Base-by-base conservation (phyloP, 1,284 basidiomycete genomes). In the Trichosporon sp. region DNA sequence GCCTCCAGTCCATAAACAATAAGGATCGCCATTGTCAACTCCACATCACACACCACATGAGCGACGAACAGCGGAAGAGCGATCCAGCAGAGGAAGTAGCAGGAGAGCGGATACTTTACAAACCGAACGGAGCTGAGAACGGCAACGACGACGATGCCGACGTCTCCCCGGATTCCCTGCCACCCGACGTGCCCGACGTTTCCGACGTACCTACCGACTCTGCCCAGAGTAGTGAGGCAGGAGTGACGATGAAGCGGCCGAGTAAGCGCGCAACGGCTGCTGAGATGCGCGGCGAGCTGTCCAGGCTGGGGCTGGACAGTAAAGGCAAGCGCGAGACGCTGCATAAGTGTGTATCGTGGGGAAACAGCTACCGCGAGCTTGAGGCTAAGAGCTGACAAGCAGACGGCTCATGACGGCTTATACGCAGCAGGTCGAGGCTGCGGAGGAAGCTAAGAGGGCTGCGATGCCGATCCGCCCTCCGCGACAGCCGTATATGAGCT, bases 261-360 rank as follows among this genome's bases (percentile, higher is more conserved):
- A 70, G 63, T 58, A 79, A 75, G 69, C 75, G 74, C 54, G 61
- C 73, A 8, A 77, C 77, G 1, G 69, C 76, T 7, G 71, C 70
- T 16, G 70, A 78, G 59, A 58, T 80, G 36, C 64, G 70, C 19
- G 64, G 65, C 16, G 70, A 69, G 4, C 67, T 80, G 11, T 66
- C 62, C 1, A 60, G 62, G 11, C 61, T 78, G 19, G 75, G 76
- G 0, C 65, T 80, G 27, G 72, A 78, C 52, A 71, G 72, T 2
- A 69, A 71, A 21, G 80, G 80, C 2, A 80, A 79, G 72, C 77
- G 75, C 60, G 78, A 80, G 65, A 78, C 78, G 14, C 62, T 81
- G 31, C 75, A 68, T 59, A 73, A 73, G 79, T 78, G 60, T 64
- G 77, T 73, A 3, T n/a, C n/a, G n/a, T n/a, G n/a, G n/a, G n/a